phyloP scores from a whole-genome alignment of 1,139 yeast genomes.

The Pichia sp. region DNA sequence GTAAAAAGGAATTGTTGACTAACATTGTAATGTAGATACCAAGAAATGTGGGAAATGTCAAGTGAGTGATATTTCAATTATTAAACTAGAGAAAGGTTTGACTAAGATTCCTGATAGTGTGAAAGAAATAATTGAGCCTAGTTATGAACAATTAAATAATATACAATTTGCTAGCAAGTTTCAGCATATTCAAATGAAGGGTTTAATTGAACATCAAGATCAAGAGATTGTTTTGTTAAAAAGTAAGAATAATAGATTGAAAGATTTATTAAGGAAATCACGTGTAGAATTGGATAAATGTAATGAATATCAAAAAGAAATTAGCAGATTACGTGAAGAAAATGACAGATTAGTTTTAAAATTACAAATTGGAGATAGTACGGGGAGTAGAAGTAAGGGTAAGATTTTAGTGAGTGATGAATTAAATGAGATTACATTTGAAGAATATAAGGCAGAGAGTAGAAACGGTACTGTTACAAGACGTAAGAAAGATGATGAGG shows the following conservation, averaged over 20 bases:
- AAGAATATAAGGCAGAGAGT: conserved; percentile 3
- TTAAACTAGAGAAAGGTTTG: conserved; percentile 8
- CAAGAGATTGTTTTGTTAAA: not conserved
- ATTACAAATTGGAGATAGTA: conserved; percentile 6
- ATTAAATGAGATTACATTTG: conserved; percentile 3
- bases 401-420: not conserved
- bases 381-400: conserved; percentile 2
- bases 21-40: not conserved
- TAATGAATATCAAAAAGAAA: conserved; percentile 10
- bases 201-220: conserved; percentile 3
- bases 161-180: conserved; percentile 11
- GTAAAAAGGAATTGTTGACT: not conserved
- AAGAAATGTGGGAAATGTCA: conserved; percentile 10
- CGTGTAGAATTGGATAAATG: conserved; percentile 12
- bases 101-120: conserved; percentile 4
- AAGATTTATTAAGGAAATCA: conserved; percentile 10
- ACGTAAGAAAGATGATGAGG: conserved; percentile 8
- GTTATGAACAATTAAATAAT: conserved; percentile 6
- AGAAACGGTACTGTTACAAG: not conserved
- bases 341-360: conserved; percentile 3
- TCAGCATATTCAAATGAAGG: conserved; percentile 6
- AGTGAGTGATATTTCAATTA: conserved; percentile 3
- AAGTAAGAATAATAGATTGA: conserved; percentile 9
- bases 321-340: conserved; percentile 7
- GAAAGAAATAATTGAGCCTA: conserved; percentile 10